These are phyloP conservation scores for Chaetomiaceae sp. DNA, from an alignment of 2,329 filamentous ascomycete species.

Conservation along the genomic window DNA sequence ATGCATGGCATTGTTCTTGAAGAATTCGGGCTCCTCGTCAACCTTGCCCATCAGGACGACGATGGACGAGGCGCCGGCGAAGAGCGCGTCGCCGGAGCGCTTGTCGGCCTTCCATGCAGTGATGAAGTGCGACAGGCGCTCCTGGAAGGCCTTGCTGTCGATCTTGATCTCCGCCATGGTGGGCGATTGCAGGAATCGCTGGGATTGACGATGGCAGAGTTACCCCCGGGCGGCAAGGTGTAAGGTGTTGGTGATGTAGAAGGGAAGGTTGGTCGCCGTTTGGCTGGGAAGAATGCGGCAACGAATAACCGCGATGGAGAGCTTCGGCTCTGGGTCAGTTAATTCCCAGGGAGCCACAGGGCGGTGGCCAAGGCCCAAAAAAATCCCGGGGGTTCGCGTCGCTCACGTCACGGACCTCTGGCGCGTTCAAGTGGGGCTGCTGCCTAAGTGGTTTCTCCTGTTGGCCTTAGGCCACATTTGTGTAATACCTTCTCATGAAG, in stretches of 20 bases:
- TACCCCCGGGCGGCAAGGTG: slow-evolving; percentile 11
- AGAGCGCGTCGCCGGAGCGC: slow-evolving; percentile 77
- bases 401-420: slow-evolving; percentile 21
- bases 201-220: slow-evolving; percentile 22
- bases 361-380: slow-evolving; percentile 24
- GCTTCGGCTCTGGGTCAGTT: neutral
- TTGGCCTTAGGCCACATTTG: slow-evolving; percentile 20
- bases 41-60: slow-evolving; percentile 92
- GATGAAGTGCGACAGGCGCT: slow-evolving; percentile 81
- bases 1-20: slow-evolving; percentile 96
- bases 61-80: slow-evolving; percentile 81
- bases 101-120: slow-evolving; percentile 96
- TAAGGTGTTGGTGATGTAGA: slow-evolving; percentile 15
- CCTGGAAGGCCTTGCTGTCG: slow-evolving; percentile 89
- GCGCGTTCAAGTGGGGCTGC: slow-evolving; percentile 20
- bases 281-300: slow-evolving; percentile 16
- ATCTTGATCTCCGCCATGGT: slow-evolving; percentile 84
- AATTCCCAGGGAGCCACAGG: slow-evolving; percentile 15
- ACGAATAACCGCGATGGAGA: slow-evolving; percentile 18
- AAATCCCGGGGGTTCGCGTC: slow-evolving; percentile 24
- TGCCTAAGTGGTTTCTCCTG: slow-evolving; percentile 22
- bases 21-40: slow-evolving; percentile 69
- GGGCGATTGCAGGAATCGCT: slow-evolving; percentile 31
- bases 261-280: slow-evolving; percentile 9
- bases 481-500: too few species aligned